Base-by-base conservation (phyloP, 371 early-diverging fungal species). In the Rhizopus delemar region DNA sequence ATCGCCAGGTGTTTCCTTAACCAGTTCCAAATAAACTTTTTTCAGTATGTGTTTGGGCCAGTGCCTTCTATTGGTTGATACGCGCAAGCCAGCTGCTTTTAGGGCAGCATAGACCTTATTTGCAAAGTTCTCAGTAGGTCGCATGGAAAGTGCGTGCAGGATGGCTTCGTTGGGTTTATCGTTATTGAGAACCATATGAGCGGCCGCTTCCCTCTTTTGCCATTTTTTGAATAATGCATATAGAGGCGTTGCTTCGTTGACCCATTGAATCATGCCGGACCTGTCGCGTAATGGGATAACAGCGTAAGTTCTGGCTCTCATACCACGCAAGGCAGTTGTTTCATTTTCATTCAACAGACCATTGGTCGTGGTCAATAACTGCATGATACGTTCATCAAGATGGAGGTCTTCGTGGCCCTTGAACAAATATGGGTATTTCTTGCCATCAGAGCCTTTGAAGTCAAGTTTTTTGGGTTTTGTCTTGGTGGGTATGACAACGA, bases 201-300 rank as follows among this genome's bases (percentile, higher is more conserved):
- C 60, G 56, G 68, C 60, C 54, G 71, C 61, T 68, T 81, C 84
- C 45, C 79, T 76, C 64, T 72, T 80, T 69, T 81, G 88, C 86
- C 78, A 87, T 61, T 62, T 73, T 41, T 70, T 74, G 60, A 80
- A 72, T 41, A 81, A 57, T 33, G 80, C 71, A 75, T 81, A 85
- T 52, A 91, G 59, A 31, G 92, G 90, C 0, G 81, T 81, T 1
- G 97, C 89, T 63, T 90, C 86, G 33, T 94, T 87, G 4, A 99
- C 93, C 97, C 94, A 99, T 70, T 99, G 94, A 53, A 99, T 90
- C 86, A 99, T 90, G 6, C 99, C 99, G n/a, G 88, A 89, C 41
- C 89, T 87, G 58, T 90, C 85, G 36, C 92, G 92, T 22, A 99
- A 80, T 0, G 99, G 99, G 16, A 99, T 88, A 0, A 99, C 99